Conservation (phyloP, 2,329 filamentous ascomycete genomes). For the Keithomyces neogunnii region DNA sequence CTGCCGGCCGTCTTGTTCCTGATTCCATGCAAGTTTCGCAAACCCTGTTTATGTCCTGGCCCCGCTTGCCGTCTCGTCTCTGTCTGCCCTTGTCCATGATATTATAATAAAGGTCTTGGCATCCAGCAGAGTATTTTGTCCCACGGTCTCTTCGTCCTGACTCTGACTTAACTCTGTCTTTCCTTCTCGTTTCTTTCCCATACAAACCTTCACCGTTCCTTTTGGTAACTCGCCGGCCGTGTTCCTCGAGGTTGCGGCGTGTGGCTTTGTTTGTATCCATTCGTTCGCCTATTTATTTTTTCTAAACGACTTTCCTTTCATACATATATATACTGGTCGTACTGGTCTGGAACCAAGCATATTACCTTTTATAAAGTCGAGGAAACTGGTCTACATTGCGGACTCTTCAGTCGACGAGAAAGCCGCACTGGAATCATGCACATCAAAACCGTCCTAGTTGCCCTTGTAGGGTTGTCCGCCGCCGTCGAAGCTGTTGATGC, state of each 20-base stretch:
- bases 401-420: neutral
- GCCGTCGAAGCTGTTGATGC: slow-evolving; percentile 35
- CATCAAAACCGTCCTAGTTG: slow-evolving; percentile 39
- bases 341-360: slow-evolving; percentile 14
- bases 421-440: slow-evolving; percentile 30
- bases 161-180: slow-evolving; percentile 39
- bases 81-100: slow-evolving; percentile 11
- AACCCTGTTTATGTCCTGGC: slow-evolving; percentile 12
- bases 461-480: slow-evolving; percentile 32
- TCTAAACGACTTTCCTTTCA: slow-evolving; percentile 1
- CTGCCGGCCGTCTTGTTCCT: neutral
- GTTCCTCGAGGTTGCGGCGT: slow-evolving; percentile 14
- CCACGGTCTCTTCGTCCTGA: slow-evolving; percentile 23
- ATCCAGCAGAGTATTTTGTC: slow-evolving; percentile 22
- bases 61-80: slow-evolving; percentile 23
- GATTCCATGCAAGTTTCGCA: slow-evolving; percentile 2
- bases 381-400: neutral
- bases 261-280: slow-evolving; percentile 17
- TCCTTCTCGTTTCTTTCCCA: slow-evolving; percentile 29
- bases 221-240: slow-evolving; percentile 14
- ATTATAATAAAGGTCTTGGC: slow-evolving; percentile 34
- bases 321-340: slow-evolving; percentile 3
- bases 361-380: slow-evolving; percentile 14
- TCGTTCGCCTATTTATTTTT: slow-evolving; percentile 18
- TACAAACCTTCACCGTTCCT: slow-evolving; percentile 17